Evolutionary conservation across 495 filamentous ascomycete genomes (phyloP), one percentile per base, ranked within the genome.

Genomic region (Cenococcum geophilum): DNA sequence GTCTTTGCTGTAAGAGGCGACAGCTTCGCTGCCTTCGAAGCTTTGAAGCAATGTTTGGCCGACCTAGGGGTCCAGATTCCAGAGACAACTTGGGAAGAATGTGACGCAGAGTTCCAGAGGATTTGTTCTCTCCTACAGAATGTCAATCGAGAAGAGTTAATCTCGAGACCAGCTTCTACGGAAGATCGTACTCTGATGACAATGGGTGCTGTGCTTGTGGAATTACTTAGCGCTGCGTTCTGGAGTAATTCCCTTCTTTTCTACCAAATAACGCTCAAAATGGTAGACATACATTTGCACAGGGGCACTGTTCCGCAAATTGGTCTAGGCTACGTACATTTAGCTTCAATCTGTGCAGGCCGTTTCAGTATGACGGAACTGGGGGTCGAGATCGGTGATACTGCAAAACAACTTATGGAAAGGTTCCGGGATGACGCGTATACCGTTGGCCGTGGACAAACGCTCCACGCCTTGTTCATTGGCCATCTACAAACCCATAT

Each of bases 241-340:
- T 96, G 90, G 90, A 84, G 82, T 65, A 84, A 93, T 70, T 74
- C 77, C 18, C 67, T 89, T 22, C 80, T 83, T 23, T 95, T 91
- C 72, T 95, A 91, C 70, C 83, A 88, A 56, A 82, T 89, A 60
- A 76, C 84, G 4, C 79, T 92, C 11, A 78, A 85, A 54, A 84
- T 91, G 76, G 75, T 92, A 65, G 79, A 86, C 48, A 79, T 85
- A 21, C 85, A 89, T 64, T 76, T 95, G 16, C 73, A 70, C 10
- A 77, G 80, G 42, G 87, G 86, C 0, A 77, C 80, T 1, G 90
- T 88, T 67, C 82, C 86, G 0, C 87, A 95, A 69, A 83, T 86
- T 16, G 85, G 88, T 27, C 80, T 92, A 64, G 89, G 82, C 1
- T 91, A 89, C 63, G 78, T 89, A 2, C 83, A 93, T 68, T 72